Evolutionary conservation across 2,329 filamentous ascomycete species (phyloP), one percentile per base, ranked within the genome.

Genomic region (Fusarium torreyae): DNA sequence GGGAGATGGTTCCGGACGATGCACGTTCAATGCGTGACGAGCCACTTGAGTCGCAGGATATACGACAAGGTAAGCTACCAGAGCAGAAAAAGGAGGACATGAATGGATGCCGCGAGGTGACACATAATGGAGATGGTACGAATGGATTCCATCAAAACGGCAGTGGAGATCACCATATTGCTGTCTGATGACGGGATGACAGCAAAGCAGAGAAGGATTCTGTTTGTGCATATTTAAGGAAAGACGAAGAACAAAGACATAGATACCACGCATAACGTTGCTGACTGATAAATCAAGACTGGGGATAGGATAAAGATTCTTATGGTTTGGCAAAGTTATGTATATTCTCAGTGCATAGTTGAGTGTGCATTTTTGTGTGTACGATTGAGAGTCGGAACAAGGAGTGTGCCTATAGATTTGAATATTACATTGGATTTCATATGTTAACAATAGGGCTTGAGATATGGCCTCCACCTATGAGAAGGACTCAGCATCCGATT

Each of bases 1-100:
- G 85, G 28, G 84, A 88, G 68, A 84, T 91, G 43, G 77, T 88
- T 57, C 85, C 85, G 2, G 86, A 88, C 68, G 74, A 80, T 39
- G 78, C 75, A 18, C 77, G 77, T 59, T 69, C 75, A 31, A 74
- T 76, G 63, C 74, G 74, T 50, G 79, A 80, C 51, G 77, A 80
- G 34, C 79, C 79, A 10, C 68, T 77, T 26, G 55, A 66, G 13
- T 64, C 72, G 8, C 71, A 71, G 13, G 73, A 76, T 14, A 58
- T 69, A 14, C 70, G 58, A 26, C 62, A 66, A 15, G 57, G 63
- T 22, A 67, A 57, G 31, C 45, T 68, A 24, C 59, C 57, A 28
- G 66, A 62, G 28, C 38, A 67, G 55, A 45, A 39, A 46, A 66
- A 54, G 43, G 61, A 68, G 31, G 58, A 57, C 17, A 10, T 33